Evolutionary conservation across 371 early-diverging fungal species (phyloP), one percentile per base, ranked within the genome.

Genomic region (Synchytrium microbalum): DNA sequence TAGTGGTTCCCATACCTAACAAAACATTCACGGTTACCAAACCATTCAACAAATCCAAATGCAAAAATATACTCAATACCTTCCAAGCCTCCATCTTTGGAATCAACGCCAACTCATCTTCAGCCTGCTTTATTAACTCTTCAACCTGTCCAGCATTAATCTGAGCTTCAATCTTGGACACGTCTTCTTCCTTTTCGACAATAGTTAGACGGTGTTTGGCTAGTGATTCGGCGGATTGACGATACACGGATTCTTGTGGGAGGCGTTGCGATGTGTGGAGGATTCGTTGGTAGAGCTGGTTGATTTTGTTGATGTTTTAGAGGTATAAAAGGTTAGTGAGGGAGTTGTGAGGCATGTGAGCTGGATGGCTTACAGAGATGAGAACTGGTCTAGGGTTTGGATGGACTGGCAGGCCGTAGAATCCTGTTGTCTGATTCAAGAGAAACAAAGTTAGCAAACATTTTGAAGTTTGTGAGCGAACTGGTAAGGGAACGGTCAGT

Each of bases 61-160:
- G 46, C 8, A n/a, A 23, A 10, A 10, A 28, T 5, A 32, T 29
- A 3, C 23, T 26, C 25, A 26, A 13, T 62, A 75, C 75, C 82
- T 90, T 91, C 88, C 88, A 90, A 79, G 91, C 88, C 64, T 86
- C 86, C 86, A 95, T 88, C 75, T 89, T 86, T 64, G 69, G 75
- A 29, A 90, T 80, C 60, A 95, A 59, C 23, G 62, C 64, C 32
- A 75, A 80, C 74, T 95, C 96, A 46, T 89, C 91, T 67, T 92
- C 81, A 10, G 95, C 95, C 72, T 89, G 91, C 55, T 77, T 69
- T 61, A 94, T 88, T 16, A 95, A 75, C 80, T 95, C 92, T 74
- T 95, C 96, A 68, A 95, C 89, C 78, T 92, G 91, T 53, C 94
- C 94, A 38, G 79, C 83, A 67, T 79, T 80, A 60, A 93, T 78